A percentile compares a stretch with the other conserved stretches of the same genome.
These are phyloP conservation scores for Suillus lakei DNA, from an alignment of 768 basidiomycete genomes.

Conservation along the genomic window DNA sequence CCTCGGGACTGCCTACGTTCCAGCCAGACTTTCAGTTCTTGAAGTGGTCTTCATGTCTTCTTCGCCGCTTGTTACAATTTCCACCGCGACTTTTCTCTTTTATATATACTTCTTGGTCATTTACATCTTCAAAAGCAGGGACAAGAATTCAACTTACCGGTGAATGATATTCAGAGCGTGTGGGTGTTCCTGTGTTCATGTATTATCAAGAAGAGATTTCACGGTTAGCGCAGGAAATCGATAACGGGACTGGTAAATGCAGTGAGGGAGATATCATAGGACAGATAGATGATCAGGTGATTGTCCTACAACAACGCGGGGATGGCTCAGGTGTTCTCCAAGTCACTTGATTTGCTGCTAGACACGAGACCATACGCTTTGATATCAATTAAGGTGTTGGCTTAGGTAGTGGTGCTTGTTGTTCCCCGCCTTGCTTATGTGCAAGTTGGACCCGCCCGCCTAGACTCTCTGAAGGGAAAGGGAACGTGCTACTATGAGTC, in stretches of 20 bases:
- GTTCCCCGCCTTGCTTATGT: too few species aligned
- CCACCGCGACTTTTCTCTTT: slow-evolving; percentile 26
- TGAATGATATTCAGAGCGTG: neutral
- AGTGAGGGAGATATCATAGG: slow-evolving; percentile 11
- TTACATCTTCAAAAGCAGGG: slow-evolving; percentile 27
- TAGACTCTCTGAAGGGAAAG: too few species aligned
- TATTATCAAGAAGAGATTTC: slow-evolving; percentile 15
- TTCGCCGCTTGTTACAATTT: slow-evolving; percentile 29
- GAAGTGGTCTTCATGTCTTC: slow-evolving; percentile 31
- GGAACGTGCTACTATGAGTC: too few species aligned
- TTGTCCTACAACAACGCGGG: slow-evolving; percentile 6
- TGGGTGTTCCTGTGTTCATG: neutral
- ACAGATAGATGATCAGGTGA: slow-evolving; percentile 11
- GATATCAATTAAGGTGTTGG: too few species aligned
- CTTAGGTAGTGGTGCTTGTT: too few species aligned
- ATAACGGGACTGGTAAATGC: neutral
- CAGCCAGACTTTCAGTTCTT: slow-evolving; percentile 26
- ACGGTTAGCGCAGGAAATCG: slow-evolving; percentile 1
- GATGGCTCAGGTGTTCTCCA: neutral
- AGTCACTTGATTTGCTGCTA: neutral
- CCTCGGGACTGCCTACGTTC: slow-evolving; percentile 32
- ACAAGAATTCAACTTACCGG: slow-evolving; percentile 24
- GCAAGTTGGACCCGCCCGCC: too few species aligned
- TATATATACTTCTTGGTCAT: slow-evolving; percentile 21
- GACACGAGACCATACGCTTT: neutral